Percentiles rank a stretch among this genome's conserved stretches.
Evolutionary conservation across 2,329 filamentous ascomycete species (phyloP).

Genomic region (Neocucurbitaria cava): DNA sequence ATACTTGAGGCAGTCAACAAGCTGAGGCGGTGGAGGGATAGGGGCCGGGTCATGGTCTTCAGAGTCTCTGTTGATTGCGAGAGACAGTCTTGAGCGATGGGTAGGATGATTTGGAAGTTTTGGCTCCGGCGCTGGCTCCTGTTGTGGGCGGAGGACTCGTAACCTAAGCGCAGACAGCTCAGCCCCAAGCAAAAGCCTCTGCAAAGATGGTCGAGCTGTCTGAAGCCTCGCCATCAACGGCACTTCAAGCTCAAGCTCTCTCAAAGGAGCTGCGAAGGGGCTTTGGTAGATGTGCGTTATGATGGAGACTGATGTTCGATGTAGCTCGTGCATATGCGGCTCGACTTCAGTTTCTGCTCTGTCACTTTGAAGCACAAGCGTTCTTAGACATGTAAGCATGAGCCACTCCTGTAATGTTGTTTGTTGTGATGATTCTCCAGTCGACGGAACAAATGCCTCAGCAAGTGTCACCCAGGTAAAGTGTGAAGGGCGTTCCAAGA

Average conservation of each 20-base stretch:
- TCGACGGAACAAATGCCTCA: conserved; percentile 62
- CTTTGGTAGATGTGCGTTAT: conserved; percentile 69
- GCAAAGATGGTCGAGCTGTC: conserved; percentile 67
- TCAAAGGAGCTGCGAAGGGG: conserved; percentile 66
- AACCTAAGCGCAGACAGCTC: conserved; percentile 77
- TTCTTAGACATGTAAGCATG: conserved; percentile 69
- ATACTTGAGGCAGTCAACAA: conserved; percentile 85
- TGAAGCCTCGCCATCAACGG: conserved; percentile 73
- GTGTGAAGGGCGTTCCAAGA: conserved; percentile 72
- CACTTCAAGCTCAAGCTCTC: conserved; percentile 72
- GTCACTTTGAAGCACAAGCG: conserved; percentile 58
- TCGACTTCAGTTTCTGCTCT: conserved; percentile 43
- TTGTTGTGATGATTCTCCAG: conserved; percentile 56
- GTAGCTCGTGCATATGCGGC: conserved; percentile 66
- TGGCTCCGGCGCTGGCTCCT: conserved; percentile 28
- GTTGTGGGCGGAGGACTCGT: conserved; percentile 39
- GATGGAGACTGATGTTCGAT: conserved; percentile 73
- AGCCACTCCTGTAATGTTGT: conserved; percentile 71
- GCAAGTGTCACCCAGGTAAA: conserved; percentile 75
- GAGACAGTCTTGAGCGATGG: conserved; percentile 40
- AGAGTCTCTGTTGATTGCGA: conserved; percentile 37
- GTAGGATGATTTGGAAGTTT: conserved; percentile 25
- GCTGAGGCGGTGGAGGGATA: conserved; percentile 65
- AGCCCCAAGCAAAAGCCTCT: conserved; percentile 80
- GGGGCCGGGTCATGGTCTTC: conserved; percentile 43